phyloP scores from a whole-genome alignment of 805 yeast species.

The Deakozyma indianensis region DNA sequence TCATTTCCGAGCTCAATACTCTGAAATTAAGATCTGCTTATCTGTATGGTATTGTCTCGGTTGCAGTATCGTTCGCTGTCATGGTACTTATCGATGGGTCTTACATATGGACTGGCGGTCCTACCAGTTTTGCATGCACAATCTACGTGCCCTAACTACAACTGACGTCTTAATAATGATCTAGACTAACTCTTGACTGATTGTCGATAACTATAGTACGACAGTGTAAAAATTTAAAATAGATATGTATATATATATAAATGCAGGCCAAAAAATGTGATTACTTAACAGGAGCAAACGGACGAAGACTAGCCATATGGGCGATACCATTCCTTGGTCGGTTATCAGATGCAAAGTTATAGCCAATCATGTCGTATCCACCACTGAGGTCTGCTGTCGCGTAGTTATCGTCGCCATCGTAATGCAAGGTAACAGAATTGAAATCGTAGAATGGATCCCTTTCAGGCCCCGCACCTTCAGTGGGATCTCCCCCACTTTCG shows the following conservation, averaged over 20 bases:
- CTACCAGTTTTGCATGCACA: neutral
- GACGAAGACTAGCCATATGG: neutral
- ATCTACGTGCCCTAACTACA: neutral
- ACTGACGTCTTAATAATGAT: no score
- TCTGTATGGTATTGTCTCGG: constrained; percentile 35
- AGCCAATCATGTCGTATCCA: constrained; percentile 4
- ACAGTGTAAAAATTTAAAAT: no score
- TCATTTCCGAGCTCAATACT: constrained; percentile 47
- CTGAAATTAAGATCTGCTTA: constrained; percentile 26
- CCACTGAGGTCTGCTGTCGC: constrained; percentile 30
- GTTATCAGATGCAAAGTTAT: constrained; percentile 3
- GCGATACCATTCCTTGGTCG: neutral
- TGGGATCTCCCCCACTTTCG: constrained; percentile 12
- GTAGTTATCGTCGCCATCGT: constrained; percentile 38
- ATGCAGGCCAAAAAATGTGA: no score
- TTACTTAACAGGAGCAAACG: constrained; percentile 1
- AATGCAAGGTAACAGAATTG: constrained; percentile 74
- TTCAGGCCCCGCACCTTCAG: constrained; percentile 21
- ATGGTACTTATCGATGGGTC: constrained; percentile 54
- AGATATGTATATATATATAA: no score
- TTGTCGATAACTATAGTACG: no score
- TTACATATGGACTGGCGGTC: constrained; percentile 39
- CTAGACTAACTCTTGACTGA: no score
- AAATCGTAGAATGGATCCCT: constrained; percentile 73
- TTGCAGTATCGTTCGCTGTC: constrained; percentile 33